Conservation (phyloP, 2,329 filamentous ascomycete genomes). For the Dothistroma septosporum region DNA sequence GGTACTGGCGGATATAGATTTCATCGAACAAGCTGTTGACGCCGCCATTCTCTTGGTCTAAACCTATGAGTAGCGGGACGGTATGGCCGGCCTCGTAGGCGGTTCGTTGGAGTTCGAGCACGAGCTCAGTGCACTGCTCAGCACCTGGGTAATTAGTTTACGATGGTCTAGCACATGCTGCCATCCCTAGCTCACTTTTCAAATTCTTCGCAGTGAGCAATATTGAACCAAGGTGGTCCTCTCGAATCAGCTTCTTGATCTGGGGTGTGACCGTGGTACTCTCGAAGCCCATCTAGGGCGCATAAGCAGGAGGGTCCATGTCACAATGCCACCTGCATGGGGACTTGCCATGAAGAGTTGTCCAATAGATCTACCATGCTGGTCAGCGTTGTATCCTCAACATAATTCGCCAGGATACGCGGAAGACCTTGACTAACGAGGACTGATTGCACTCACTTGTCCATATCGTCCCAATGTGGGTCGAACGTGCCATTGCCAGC, state of each 20-base stretch:
- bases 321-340: slow-evolving; percentile 8
- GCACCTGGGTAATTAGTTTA: slow-evolving; percentile 59
- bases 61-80: slow-evolving; percentile 79
- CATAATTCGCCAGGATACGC: neutral
- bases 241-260: slow-evolving; percentile 73
- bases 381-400: slow-evolving; percentile 33
- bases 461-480: slow-evolving; percentile 65
- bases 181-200: slow-evolving; percentile 56
- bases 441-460: slow-evolving; percentile 57
- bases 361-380: slow-evolving; percentile 42
- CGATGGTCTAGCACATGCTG: slow-evolving; percentile 1
- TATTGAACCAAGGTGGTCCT: slow-evolving; percentile 84
- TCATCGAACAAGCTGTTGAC: slow-evolving; percentile 97
- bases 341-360: slow-evolving; percentile 36
- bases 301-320: slow-evolving; percentile 25
- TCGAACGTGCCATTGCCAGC: slow-evolving; percentile 43
- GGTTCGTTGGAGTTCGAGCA: slow-evolving; percentile 88
- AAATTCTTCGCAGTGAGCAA: slow-evolving; percentile 79
- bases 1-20: slow-evolving; percentile 92
- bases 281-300: slow-evolving; percentile 70
- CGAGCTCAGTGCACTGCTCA: slow-evolving; percentile 79
- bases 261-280: slow-evolving; percentile 78
- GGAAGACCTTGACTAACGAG: neutral
- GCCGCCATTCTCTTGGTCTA: slow-evolving; percentile 97
- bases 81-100: slow-evolving; percentile 87